Base-by-base conservation (phyloP, 2,329 filamentous ascomycete species). In the Calonectria hongkongensis region DNA sequence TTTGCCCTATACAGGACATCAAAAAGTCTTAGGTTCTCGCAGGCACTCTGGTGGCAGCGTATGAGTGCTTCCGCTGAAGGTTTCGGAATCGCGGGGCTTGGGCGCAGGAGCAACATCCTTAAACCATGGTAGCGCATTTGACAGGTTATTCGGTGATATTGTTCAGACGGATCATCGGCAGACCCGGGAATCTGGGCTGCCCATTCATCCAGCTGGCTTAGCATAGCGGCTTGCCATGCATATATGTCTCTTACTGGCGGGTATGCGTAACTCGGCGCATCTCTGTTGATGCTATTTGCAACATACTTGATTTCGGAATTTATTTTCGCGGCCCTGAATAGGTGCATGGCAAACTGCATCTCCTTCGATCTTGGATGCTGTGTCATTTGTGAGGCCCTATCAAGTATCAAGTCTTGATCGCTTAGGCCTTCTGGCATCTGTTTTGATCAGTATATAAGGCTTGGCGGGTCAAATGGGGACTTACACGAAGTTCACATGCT, bases 231-330 rank as follows among this genome's bases (percentile, higher is more conserved):
- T 66, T 89, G 87, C 88, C 89, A 90, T 1, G 81, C 76, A 18
- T 83, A 75, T 4, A 89, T 84, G 54, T 88, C 84, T 9, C 83
- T 81, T 1, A 88, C 81, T 2, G 84, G 81, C 0, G 88, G 88
- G 47, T 87, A 88, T 0, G 88, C 86, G 66, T 89, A 90, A 8
- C 79, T 79, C 0, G 88, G 88, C 0, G 84, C 82, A 5, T 85
- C 83, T 28, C 86, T 83, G n/a, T 85, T 84, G 66, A 90, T 85
- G 66, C 88, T 89, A 67, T 90, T 88, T 43, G 88, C 86, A 3
- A 90, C 83, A 60, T 89, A 90, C 79, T 90, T 90, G n/a, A 90
- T 89, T 75, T 90, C 89, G 0, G 89, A 90, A 69, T 89, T 90
- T 7, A 90, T 81, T 21, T 83, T 86, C 0, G 86, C 82, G 0